A percentile compares a stretch with the other conserved stretches of the same genome.
phyloP scores from a whole-genome alignment of 164 flowering plant genomes.

The Buxus sempervirens region DNA sequence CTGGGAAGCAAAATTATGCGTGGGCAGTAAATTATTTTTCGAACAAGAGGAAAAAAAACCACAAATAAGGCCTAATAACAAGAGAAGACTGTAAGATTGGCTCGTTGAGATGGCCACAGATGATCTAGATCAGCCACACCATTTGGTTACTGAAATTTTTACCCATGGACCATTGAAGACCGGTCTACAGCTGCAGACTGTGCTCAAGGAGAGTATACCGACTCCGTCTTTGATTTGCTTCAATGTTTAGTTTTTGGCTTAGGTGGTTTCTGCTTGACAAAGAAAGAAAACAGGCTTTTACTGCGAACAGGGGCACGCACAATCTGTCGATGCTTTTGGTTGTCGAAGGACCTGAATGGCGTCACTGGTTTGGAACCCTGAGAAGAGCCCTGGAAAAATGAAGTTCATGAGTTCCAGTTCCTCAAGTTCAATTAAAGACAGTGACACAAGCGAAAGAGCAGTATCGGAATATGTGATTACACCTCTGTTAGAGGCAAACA shows the following conservation, averaged over 20 bases:
- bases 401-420: background rate
- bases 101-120: background rate
- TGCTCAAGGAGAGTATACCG: background rate
- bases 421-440: background rate
- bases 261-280: slow-evolving; percentile 53
- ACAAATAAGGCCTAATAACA: too few relatives aligned
- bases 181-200: background rate
- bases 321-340: slow-evolving; percentile 31
- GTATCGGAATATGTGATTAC: too few relatives aligned
- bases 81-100: background rate
- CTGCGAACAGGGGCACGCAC: slow-evolving; percentile 63
- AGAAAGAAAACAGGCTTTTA: slow-evolving; percentile 71
- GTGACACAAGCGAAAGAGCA: background rate
- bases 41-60: too few relatives aligned
- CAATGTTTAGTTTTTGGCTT: slow-evolving; percentile 37
- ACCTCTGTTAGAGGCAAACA: background rate
- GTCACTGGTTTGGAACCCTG: slow-evolving; percentile 48
- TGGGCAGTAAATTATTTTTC: too few relatives aligned
- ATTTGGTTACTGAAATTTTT: background rate
- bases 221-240: background rate
- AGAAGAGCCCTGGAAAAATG: slow-evolving; percentile 42
- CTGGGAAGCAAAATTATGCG: too few relatives aligned
- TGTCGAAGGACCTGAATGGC: slow-evolving; percentile 56
- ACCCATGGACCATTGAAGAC: background rate
- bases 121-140: background rate